phyloP scores from a whole-genome alignment of 495 filamentous ascomycete genomes.

The Rhypophila decipiens region DNA sequence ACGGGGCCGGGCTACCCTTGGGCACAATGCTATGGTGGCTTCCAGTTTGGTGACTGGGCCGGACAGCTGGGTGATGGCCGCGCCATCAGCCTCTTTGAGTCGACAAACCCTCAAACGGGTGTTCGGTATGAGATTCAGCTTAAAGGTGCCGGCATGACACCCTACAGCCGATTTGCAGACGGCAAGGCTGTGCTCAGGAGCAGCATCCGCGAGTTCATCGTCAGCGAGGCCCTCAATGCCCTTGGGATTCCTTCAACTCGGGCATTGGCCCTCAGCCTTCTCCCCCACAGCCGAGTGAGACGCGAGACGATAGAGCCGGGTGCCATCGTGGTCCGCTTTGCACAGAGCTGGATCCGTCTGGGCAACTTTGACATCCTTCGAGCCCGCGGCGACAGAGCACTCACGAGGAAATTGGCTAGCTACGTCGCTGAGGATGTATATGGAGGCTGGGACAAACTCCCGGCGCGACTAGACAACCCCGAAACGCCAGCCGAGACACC shows the following conservation, averaged over 20 bases:
- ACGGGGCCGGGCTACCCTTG: conserved; percentile 79
- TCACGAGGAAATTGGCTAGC: conserved; percentile 66
- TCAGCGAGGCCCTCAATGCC: conserved; percentile 79
- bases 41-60: conserved; percentile 83
- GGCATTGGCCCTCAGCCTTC: conserved; percentile 72
- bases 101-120: conserved; percentile 67
- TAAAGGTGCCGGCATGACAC: conserved; percentile 88
- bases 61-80: conserved; percentile 93
- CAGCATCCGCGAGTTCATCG: conserved; percentile 88
- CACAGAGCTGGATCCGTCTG: conserved; percentile 84
- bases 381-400: conserved; percentile 68
- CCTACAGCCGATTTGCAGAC: conserved; percentile 96
- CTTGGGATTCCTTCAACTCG: conserved; percentile 80
- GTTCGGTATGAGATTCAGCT: conserved; percentile 83
- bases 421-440: conserved; percentile 85
- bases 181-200: conserved; percentile 88
- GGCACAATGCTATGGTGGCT: conserved; percentile 96
- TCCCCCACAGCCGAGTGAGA: conserved; percentile 63
- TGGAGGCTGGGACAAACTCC: conserved; percentile 73
- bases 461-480: conserved; percentile 48
- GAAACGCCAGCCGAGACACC: conserved; percentile 29
- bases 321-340: conserved; percentile 85
- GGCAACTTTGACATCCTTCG: conserved; percentile 90
- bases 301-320: conserved; percentile 87
- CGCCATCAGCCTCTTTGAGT: conserved; percentile 89